Evolutionary conservation across 352 stramenopile genomes (phyloP), one percentile per base, ranked within the genome.

Genomic region (Globisporangium apiculatum): DNA sequence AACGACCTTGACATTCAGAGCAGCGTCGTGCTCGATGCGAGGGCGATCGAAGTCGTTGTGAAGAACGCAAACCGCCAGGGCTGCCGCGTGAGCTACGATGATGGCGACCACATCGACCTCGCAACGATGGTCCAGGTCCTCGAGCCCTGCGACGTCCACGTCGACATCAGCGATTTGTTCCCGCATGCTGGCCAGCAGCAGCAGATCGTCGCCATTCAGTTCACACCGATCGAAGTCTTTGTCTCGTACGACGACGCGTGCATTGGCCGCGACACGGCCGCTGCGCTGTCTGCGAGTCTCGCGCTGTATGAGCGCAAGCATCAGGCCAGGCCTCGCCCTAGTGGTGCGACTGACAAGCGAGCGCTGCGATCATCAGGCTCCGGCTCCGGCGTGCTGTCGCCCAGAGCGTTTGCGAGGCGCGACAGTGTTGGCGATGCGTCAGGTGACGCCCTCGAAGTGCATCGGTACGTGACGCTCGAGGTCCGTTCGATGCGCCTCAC

Each of bases 161-260:
- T 89, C 3, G 78, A 88, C 53, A 64, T 90, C 15, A 89, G 66
- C 31, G 76, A 90, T 48, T 45, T 92, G 47, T 86, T 87, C 53
- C 76, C 83, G 0, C 68, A 86, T 43, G 78, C 75, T 5, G 69
- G 74, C 5, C 78, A 89, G 51, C 68, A 79, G 6, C 84, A 94
- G 48, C 82, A 92, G 40, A 91, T 90, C 67, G 64, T 91, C 11
- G 68, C 79, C 14, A 59, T 94, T 17, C 72, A 58, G 11, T 85
- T 94, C 58, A 90, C 76, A 51, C 77, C 84, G 5, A 85, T 94
- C 48, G 74, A 91, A 64, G 72, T 91, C 7, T 94, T 86, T 43
- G 62, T 83, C 6, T 94, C 84, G 7, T 89, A 94, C 50, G 80
- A 92, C n/a, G 84, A 94, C 46, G 66, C 62, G 17, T 76, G 77